Percentiles rank a stretch among this genome's conserved stretches.
Conservation (phyloP, 1,284 basidiomycete genomes). For the Sporisorium scitamineum region DNA sequence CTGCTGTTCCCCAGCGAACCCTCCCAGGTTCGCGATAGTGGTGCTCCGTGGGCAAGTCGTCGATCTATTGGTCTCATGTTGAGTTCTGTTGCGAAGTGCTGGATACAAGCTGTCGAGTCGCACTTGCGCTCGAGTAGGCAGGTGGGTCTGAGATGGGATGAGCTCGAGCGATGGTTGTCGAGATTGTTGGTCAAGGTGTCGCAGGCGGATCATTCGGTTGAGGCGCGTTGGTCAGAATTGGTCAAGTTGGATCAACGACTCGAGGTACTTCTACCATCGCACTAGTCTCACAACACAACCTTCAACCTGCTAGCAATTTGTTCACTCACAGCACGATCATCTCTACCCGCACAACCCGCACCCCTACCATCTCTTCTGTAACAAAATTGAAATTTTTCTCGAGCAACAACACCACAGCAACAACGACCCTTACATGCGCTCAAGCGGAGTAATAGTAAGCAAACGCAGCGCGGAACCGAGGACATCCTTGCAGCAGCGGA, state of each 20-base stretch:
- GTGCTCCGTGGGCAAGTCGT: neutral
- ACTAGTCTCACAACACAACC: no score
- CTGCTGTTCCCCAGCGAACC: conserved; percentile 4
- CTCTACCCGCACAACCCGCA: neutral
- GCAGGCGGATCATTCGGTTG: neutral
- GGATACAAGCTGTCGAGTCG: conserved; percentile 19
- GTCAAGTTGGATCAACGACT: conserved; percentile 23
- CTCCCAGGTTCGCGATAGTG: neutral
- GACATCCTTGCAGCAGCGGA: conserved; percentile 87
- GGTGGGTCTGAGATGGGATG: conserved; percentile 2
- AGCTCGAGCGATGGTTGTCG: conserved; percentile 1
- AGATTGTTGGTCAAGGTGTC: conserved; percentile 9
- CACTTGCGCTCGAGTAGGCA: neutral
- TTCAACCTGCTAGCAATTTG: no score
- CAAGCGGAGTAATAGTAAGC: conserved; percentile 81
- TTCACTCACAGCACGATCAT: no score
- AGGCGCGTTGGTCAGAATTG: conserved; percentile 17
- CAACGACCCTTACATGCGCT: conserved; percentile 88
- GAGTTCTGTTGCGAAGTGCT: conserved; percentile 22
- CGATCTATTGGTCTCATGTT: conserved; percentile 6
- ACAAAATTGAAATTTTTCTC: neutral
- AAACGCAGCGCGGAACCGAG: conserved; percentile 86
- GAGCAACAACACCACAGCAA: neutral
- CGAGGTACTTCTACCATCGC: neutral
- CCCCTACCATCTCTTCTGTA: neutral